Evolutionary conservation across 2,329 filamentous ascomycete species (phyloP).

Genomic region (Trichoderma brevicompactum): DNA sequence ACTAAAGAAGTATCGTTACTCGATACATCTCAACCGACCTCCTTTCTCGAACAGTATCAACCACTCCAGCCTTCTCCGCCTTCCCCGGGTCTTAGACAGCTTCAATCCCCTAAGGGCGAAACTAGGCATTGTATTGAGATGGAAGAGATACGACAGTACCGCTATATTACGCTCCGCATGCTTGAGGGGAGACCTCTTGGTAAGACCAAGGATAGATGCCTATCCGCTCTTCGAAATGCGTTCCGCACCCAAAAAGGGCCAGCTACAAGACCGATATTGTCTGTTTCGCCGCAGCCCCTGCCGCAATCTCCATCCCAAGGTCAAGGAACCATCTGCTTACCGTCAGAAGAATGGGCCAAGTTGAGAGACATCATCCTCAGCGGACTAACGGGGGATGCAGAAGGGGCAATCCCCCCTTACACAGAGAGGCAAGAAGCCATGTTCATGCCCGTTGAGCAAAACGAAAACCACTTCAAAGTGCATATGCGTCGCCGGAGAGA

Average conservation of each 20-base stretch:
- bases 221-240: neutral
- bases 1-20: neutral
- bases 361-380: neutral
- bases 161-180: neutral
- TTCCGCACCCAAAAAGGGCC: neutral
- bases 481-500: constrained; percentile 21
- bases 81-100: neutral
- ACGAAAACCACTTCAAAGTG: neutral
- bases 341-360: neutral
- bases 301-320: neutral
- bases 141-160: neutral
- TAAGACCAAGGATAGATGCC: neutral
- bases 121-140: neutral
- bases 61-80: neutral
- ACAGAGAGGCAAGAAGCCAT: constrained; percentile 1
- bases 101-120: neutral
- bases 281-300: neutral
- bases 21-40: neutral
- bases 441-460: neutral
- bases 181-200: neutral
- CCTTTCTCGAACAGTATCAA: neutral
- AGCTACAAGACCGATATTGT: too few species aligned
- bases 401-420: neutral
- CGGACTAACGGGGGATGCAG: neutral
- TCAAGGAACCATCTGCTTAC: neutral